Conservation (phyloP, 2,329 filamentous ascomycete genomes). For the Salinomyces thailandicus region DNA sequence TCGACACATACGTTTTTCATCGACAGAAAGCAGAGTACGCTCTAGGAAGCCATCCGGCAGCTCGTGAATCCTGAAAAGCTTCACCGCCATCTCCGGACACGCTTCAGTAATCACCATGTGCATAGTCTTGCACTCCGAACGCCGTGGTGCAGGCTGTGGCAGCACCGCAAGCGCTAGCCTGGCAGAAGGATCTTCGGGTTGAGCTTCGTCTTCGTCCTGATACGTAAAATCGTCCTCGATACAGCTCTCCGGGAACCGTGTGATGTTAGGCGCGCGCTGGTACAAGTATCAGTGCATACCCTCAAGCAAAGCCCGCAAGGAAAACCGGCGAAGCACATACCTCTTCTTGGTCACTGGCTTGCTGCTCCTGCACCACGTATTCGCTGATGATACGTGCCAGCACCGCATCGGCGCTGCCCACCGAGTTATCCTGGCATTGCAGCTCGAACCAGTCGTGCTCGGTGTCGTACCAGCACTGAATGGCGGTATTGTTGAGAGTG, state of each 20-base stretch:
- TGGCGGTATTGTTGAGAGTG: conserved; percentile 11
- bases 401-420: conserved; percentile 11
- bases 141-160: too few relatives aligned
- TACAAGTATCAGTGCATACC: too few relatives aligned
- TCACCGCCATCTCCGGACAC: background rate
- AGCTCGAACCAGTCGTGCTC: conserved; percentile 12
- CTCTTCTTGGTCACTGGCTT: conserved; percentile 9
- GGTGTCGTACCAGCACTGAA: conserved; percentile 13
- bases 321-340: conserved; percentile 3
- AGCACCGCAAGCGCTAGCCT: too few relatives aligned
- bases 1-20: conserved; percentile 4
- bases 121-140: too few relatives aligned
- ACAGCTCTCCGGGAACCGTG: conserved; percentile 15
- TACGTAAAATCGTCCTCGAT: conserved; percentile 11
- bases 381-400: conserved; percentile 9
- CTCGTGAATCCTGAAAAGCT: conserved; percentile 5
- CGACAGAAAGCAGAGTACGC: conserved; percentile 8
- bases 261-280: conserved; percentile 10
- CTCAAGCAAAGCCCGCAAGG: too few relatives aligned
- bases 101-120: conserved; percentile 6
- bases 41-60: conserved; percentile 11
- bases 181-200: background rate
- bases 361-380: conserved; percentile 12
- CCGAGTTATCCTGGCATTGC: conserved; percentile 9
- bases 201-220: conserved; percentile 5